phyloP scores from a whole-genome alignment of 257 asterid species.

The Solanum phureja region DNA sequence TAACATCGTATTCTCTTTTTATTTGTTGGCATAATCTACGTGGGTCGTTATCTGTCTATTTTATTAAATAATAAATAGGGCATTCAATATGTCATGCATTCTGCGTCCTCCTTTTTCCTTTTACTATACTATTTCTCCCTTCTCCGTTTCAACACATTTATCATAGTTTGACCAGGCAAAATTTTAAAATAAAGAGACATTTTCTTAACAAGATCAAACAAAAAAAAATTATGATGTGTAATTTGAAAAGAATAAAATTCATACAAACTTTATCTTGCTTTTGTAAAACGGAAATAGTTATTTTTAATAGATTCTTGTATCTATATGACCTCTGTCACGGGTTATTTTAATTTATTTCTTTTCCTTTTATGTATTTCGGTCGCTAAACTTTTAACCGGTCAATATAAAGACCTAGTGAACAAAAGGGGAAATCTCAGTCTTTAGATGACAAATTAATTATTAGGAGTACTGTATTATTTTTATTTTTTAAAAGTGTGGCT shows the following conservation, averaged over 20 bases:
- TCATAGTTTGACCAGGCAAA: neutral
- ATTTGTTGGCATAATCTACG: neutral
- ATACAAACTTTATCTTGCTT: neutral
- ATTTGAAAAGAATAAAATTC: no score
- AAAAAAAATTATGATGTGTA: no score
- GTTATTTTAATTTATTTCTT: no score
- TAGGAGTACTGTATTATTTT: neutral
- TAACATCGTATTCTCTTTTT: neutral
- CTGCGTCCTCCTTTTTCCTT: neutral
- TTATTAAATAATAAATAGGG: neutral
- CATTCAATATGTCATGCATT: neutral
- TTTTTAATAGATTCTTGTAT: no score
- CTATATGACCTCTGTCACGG: neutral
- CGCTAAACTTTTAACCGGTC: neutral
- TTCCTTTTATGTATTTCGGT: no score
- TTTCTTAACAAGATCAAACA: no score
- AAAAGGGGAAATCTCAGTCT: neutral
- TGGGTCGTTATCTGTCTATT: neutral
- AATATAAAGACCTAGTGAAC: neutral
- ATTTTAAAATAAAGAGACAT: neutral
- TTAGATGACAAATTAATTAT: neutral
- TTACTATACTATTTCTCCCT: neutral
- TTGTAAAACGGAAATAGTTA: no score
- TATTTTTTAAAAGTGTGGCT: neutral
- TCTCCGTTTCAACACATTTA: neutral